Conservation (phyloP, 1,284 basidiomycete species). For the Pseudozyma tsukubaensis region DNA sequence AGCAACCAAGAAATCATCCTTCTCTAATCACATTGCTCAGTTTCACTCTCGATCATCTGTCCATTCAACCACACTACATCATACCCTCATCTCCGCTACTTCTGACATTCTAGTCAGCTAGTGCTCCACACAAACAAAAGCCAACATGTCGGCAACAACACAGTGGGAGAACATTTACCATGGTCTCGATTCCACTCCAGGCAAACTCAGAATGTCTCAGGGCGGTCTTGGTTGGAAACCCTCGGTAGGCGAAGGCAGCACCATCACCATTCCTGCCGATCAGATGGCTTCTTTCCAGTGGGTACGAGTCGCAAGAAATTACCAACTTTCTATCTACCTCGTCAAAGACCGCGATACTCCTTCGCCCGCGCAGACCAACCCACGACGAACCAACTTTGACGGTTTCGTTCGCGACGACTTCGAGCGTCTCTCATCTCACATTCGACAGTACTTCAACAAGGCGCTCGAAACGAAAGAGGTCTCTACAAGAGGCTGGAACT, state of each 20-base stretch:
- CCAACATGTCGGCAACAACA: slow-evolving; percentile 67
- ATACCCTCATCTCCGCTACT: background rate
- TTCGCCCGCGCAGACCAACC: slow-evolving; percentile 47
- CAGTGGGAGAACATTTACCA: slow-evolving; percentile 86
- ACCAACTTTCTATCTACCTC: slow-evolving; percentile 85
- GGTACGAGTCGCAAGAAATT: slow-evolving; percentile 81
- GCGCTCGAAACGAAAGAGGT: slow-evolving; percentile 87
- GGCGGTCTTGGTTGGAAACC: slow-evolving; percentile 67
- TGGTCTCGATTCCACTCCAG: slow-evolving; percentile 78
- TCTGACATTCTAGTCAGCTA: background rate
- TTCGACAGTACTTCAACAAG: slow-evolving; percentile 78
- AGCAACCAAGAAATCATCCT: background rate
- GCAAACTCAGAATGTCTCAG: slow-evolving; percentile 73
- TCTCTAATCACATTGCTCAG: too few species aligned
- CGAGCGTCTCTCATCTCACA: slow-evolving; percentile 66
- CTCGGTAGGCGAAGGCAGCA: slow-evolving; percentile 41
- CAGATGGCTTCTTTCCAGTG: slow-evolving; percentile 61
- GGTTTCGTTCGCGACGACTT: slow-evolving; percentile 87
- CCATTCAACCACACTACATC: too few species aligned
- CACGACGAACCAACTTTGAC: slow-evolving; percentile 83
- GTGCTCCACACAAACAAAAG: background rate
- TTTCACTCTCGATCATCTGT: too few species aligned
- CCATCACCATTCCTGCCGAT: slow-evolving; percentile 63
- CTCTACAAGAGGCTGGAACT: slow-evolving; percentile 96
- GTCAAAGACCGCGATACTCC: slow-evolving; percentile 75